Evolutionary conservation across 805 yeast genomes (phyloP), one percentile per base, ranked within the genome.

Genomic region (Candida multigemmis): DNA sequence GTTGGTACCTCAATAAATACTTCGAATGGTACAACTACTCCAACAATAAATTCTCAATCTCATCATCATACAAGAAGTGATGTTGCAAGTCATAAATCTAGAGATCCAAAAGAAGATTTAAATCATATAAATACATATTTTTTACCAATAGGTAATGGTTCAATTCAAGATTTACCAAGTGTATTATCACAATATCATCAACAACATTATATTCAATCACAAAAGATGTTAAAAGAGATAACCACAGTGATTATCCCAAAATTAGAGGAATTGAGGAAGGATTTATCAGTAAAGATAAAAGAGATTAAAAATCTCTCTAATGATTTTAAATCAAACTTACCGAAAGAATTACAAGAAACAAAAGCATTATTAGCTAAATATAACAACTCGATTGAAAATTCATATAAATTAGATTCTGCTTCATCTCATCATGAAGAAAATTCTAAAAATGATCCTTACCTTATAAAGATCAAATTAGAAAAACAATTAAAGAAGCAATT

Each of bases 121-220:
- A 42, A 40, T 15, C 56, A 60, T 30, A 48, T 58, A 38, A 46
- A 50, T 45, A 58, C 68, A 42, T 74, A 69, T 52, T 89, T 89
- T 41, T 54, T 80, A 28, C 86, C 93, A 1, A 60, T 71, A 18
- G 95, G 95, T 17, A 72, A 50, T 28, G 57, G 57, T 3, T 83
- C 94, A 7, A 68, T 87, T 30, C 86, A 80, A 29, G 96, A 86
- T 50, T 56, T 87, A 19, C 94, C 94, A 7, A 71, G 77, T 7
- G 58, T 76, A 8, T 56, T 87, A 37, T 47, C 73, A 58, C 42
- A 65, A 60, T 41, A 67, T 67, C 50, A 61, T 38, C 65, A 57
- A 36, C 60, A 53, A 27, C 60, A 60, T 33, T 56, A 57, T 14
- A 40, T 51, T 21, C 46, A 45, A 23, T 45, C 55, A 12, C 45